phyloP scores from a whole-genome alignment of 2,329 filamentous ascomycete species.

The Exophiala phaeomuriformis region DNA sequence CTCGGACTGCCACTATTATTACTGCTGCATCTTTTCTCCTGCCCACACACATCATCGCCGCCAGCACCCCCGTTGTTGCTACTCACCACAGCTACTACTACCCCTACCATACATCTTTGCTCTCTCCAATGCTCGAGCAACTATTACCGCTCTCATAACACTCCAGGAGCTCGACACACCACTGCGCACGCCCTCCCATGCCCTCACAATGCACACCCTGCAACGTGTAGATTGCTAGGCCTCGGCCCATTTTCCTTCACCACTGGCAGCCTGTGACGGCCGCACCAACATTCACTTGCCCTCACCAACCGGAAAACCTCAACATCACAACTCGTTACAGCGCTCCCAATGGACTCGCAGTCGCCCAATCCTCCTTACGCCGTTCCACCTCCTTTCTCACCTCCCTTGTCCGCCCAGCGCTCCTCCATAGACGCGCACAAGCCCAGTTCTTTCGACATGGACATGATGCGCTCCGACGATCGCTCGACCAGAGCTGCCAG shows the following conservation, averaged over 20 bases:
- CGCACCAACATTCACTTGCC: not conserved
- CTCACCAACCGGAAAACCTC: not conserved
- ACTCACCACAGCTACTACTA: not conserved
- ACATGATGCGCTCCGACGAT: conserved; percentile 33
- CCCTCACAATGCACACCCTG: not conserved
- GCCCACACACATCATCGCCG: not conserved
- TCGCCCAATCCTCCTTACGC: conserved; percentile 18
- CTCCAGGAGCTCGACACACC: not conserved
- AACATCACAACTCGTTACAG: not conserved
- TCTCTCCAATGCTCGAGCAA: not conserved
- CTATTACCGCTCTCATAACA: not conserved
- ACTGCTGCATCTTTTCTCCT: not conserved
- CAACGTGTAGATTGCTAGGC: not conserved
- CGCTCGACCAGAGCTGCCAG: conserved; percentile 40
- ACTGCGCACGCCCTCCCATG: not conserved
- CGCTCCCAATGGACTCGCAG: conserved; percentile 19
- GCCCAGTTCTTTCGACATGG: conserved; percentile 34
- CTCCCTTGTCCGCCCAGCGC: conserved; percentile 18
- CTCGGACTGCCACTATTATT: not conserved
- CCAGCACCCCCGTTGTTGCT: not conserved
- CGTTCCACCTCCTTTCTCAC: conserved; percentile 24
- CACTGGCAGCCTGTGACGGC: not conserved
- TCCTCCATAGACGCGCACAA: conserved; percentile 19
- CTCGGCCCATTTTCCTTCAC: not conserved
- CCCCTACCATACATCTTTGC: not conserved